phyloP scores from a whole-genome alignment of 2,329 filamentous ascomycete species.

The Lachnum nothofagi region DNA sequence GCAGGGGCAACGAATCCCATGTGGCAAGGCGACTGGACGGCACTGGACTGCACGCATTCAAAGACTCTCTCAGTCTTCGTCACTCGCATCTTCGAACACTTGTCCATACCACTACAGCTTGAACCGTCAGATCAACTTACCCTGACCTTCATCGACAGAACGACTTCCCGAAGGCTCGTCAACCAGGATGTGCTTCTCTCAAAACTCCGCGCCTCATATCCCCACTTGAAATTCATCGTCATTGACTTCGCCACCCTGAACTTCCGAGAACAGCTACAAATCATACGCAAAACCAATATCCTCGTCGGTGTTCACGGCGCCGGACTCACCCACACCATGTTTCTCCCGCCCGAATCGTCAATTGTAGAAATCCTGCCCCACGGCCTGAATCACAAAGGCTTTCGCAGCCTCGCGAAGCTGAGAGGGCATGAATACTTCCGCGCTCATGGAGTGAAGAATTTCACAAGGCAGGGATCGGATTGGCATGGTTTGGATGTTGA shows the following conservation, averaged over 20 bases:
- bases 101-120: not conserved
- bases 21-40: conserved; percentile 31
- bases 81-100: conserved; percentile 2
- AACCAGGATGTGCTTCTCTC: not conserved
- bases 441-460: conserved; percentile 27
- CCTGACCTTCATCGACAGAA: conserved; percentile 6
- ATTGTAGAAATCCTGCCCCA: conserved; percentile 41
- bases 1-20: conserved; percentile 29
- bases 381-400: conserved; percentile 35
- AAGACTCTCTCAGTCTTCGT: conserved; percentile 1
- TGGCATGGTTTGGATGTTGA: conserved; percentile 28
- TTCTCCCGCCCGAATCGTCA: conserved; percentile 33
- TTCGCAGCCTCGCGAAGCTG: conserved; percentile 40
- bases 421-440: conserved; percentile 37
- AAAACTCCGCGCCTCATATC: conserved; percentile 1
- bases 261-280: conserved; percentile 24
- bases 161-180: not conserved
- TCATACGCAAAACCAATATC: conserved; percentile 21
- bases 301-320: conserved; percentile 28
- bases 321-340: conserved; percentile 33
- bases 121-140: not conserved
- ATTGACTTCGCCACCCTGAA: conserved; percentile 19
- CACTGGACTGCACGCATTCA: conserved; percentile 17
- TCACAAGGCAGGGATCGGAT: conserved; percentile 10
- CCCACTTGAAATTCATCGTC: conserved; percentile 14